Evolutionary conservation across 768 basidiomycete species (phyloP), one percentile per base, ranked within the genome.

Genomic region (Mycena floridula): DNA sequence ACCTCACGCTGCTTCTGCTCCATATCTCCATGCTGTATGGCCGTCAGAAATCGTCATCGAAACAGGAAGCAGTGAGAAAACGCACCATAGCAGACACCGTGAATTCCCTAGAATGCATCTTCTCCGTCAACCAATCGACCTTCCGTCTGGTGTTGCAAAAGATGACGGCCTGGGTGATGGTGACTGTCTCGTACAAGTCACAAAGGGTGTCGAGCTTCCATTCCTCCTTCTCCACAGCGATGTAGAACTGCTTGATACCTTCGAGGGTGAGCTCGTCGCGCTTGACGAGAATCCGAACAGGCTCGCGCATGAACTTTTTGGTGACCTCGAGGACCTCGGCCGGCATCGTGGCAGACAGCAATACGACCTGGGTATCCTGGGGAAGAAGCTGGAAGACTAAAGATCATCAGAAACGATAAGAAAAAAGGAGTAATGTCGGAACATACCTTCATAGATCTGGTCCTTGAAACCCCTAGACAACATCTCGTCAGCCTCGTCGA

Each of bases 381-480:
- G 87, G 77, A 46, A 86, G 78, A 52, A 88, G 85, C 55, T 83
- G 82, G 54, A 89, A 68, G 47, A 89, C 88, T 63, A 24, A 32
- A 46, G 46, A 46, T 87, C 85, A 22, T 13, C 15, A n/a, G n/a
- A n/a, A n/a, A n/a, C n/a, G 7, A 22, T 12, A 21, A 26, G 13
- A 42, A 12, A 15, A 13, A 18, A 9, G 25, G 21, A n/a, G n/a
- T n/a, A n/a, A n/a, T n/a, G n/a, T n/a, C n/a, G n/a, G n/a, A n/a
- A n/a, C n/a, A n/a, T 37, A 45, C 47, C 47, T 49, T 89, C 88
- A 82, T 87, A 89, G 49, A 89, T 85, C 59, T 85, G 84, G n/a
- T 86, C 85, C 58, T 89, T 86, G 55, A 89, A 89, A 48, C 85
- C 85, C 84, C 87, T 86, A 58, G 87, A 85, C 51, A 88, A 88